These are phyloP conservation scores for Hericium alpestre DNA, from an alignment of 768 basidiomycete genomes.

Conservation along the genomic window DNA sequence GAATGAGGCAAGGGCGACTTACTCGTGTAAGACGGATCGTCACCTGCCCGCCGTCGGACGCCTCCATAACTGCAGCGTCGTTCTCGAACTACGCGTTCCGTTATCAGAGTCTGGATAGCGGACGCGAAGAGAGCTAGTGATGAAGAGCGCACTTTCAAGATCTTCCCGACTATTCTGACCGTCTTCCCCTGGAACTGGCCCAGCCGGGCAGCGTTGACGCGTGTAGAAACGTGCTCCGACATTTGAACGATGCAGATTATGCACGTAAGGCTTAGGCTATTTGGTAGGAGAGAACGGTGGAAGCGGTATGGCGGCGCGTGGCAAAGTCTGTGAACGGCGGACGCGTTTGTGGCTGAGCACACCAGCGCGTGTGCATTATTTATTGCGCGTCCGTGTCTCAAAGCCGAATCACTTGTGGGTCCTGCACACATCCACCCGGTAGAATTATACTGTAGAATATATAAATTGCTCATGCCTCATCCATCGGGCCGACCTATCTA, in stretches of 20 bases:
- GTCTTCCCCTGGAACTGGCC: slow-evolving; percentile 3
- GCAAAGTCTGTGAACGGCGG: not conserved
- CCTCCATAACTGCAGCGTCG: slow-evolving; percentile 10
- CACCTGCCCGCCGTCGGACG: slow-evolving; percentile 9
- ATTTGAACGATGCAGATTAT: not conserved
- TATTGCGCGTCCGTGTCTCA: too few relatives aligned
- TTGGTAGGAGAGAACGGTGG: not conserved
- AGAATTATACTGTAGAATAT: not conserved
- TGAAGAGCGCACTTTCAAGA: slow-evolving; percentile 7
- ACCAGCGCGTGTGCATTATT: not conserved
- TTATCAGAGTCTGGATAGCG: not conserved
- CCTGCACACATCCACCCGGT: too few relatives aligned
- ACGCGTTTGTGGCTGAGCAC: not conserved
- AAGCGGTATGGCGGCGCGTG: not conserved
- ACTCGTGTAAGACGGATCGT: slow-evolving; percentile 3
- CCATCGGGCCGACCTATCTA: not conserved
- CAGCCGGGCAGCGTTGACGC: slow-evolving; percentile 10
- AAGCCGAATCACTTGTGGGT: too few relatives aligned
- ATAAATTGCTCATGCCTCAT: not conserved
- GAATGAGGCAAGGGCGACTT: not conserved
- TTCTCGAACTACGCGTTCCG: slow-evolving; percentile 2
- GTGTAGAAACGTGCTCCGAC: slow-evolving; percentile 2
- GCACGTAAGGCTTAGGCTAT: not conserved
- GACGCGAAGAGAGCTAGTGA: too few relatives aligned
- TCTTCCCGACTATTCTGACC: slow-evolving; percentile 9